Evolutionary conservation across 2,329 filamentous ascomycete genomes (phyloP), one percentile per base, ranked within the genome.

Genomic region (Emergomyces orientalis): DNA sequence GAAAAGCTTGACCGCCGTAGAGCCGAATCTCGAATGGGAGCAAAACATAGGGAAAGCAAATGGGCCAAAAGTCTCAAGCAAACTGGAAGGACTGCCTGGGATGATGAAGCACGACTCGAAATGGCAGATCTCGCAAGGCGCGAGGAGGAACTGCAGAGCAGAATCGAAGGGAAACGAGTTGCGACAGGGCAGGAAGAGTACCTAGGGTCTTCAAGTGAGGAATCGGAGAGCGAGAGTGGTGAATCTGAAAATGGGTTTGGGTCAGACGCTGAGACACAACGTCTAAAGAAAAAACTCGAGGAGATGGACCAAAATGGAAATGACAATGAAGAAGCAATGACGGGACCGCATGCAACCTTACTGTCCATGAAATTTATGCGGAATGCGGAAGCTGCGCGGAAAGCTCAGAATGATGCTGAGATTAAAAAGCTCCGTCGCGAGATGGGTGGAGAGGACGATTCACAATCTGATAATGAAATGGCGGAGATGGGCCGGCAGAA

Each of bases 291-390:
- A 66, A 79, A 80, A 67, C 71, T 81, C 8, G 69, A 74, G 45
- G 77, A 79, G 43, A 72, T 85, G 14, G 76, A 76, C 47, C 72
- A 82, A 65, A 76, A 82, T 58, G 79, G 77, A 64, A 78, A 73
- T 7, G 77, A 77, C 19, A 75, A 77, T 22, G 70, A 68, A 2
- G 70, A 71, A 6, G 3, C 47, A 47, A 69, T 73, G 45, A 73
- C 74, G 45, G 72, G 72, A 22, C 83, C 84, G 0, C 81, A 83
- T 68, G 87, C 87, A 17, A 88, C 85, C 69, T 78, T 99, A 7
- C 86, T 90, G 75, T 83, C 84, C 60, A 91, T 99, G 88, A 90
- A 90, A 65, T 99, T 99, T 73, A 97, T 99, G 94, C 86, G 88
- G 70, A 91, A 88, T 67, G 90, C 91, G 1, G 92, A 97, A 71